Evolutionary conservation across 768 basidiomycete genomes (phyloP).

Genomic region (Pluteus cervinus): DNA sequence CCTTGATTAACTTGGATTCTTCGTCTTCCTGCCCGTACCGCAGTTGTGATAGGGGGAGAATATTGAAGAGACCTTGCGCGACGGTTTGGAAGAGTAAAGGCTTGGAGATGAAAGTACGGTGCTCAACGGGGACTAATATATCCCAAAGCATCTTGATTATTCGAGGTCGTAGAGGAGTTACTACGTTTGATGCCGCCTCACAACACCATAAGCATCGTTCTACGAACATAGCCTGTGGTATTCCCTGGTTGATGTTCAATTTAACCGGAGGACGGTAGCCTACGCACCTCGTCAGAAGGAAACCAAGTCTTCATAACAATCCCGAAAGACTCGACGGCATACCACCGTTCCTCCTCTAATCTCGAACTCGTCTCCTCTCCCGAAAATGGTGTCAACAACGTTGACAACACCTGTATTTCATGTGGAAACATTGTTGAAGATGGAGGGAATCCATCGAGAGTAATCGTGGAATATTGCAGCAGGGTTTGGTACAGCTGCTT

Average conservation of each 20-base stretch:
- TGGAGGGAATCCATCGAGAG: slow-evolving; percentile 20
- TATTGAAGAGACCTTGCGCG: slow-evolving; percentile 42
- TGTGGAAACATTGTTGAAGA: slow-evolving; percentile 44
- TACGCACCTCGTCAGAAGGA: slow-evolving; percentile 44
- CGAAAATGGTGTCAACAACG: slow-evolving; percentile 52
- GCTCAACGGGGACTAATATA: slow-evolving; percentile 37
- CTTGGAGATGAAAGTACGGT: slow-evolving; percentile 32
- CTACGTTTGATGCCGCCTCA: slow-evolving; percentile 44
- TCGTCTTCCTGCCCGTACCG: too few species aligned
- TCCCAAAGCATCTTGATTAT: slow-evolving; percentile 44
- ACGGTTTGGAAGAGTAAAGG: slow-evolving; percentile 46
- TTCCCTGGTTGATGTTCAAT: background rate
- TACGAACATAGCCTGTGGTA: slow-evolving; percentile 33
- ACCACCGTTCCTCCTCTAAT: slow-evolving; percentile 46
- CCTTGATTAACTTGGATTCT: slow-evolving; percentile 31
- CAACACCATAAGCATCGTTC: slow-evolving; percentile 71
- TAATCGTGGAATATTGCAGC: slow-evolving; percentile 35
- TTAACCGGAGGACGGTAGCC: slow-evolving; percentile 1
- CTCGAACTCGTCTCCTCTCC: slow-evolving; percentile 24
- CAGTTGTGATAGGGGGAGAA: slow-evolving; percentile 35
- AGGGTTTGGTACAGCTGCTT: slow-evolving; percentile 40
- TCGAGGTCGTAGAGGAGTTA: slow-evolving; percentile 37
- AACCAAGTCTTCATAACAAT: slow-evolving; percentile 52
- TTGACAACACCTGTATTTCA: slow-evolving; percentile 53
- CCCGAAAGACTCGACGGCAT: slow-evolving; percentile 59